These are phyloP conservation scores for Biancaea sappan DNA, from an alignment of 306 rosid genomes.

Conservation along the genomic window DNA sequence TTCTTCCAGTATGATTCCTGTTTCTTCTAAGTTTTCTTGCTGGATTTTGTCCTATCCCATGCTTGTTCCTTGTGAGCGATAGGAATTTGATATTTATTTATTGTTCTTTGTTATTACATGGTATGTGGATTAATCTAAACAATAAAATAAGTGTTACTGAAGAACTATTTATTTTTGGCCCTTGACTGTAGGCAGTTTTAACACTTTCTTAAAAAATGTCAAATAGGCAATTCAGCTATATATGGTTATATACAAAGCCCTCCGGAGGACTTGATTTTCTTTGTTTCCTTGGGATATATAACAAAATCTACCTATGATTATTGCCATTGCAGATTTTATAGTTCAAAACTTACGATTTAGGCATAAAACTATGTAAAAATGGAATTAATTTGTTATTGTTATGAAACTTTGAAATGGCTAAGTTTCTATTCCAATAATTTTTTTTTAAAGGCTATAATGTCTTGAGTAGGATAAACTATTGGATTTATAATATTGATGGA, in stretches of 20 bases:
- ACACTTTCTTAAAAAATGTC: background rate
- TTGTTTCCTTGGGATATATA: background rate
- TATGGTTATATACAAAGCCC: constrained; percentile 6
- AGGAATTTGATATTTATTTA: background rate
- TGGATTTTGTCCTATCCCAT: constrained; percentile 13
- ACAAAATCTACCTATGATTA: background rate
- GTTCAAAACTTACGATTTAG: background rate
- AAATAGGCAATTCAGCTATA: background rate
- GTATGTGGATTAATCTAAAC: background rate
- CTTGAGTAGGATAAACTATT: background rate
- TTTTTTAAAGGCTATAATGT: constrained; percentile 14
- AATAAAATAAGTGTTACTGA: background rate
- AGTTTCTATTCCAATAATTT: background rate
- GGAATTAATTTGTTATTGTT: background rate
- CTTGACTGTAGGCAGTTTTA: background rate
- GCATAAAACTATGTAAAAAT: background rate
- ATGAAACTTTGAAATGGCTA: constrained; percentile 14
- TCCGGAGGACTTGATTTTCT: constrained; percentile 14
- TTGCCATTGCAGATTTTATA: background rate
- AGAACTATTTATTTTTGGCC: background rate
- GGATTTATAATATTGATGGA: constrained; percentile 10
- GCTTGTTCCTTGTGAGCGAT: constrained; percentile 4
- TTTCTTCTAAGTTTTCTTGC: constrained; percentile 27
- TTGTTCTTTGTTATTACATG: background rate
- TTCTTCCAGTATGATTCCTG: constrained; percentile 46